phyloP scores from a whole-genome alignment of 768 basidiomycete genomes.

The Pulveroboletus ravenelii region DNA sequence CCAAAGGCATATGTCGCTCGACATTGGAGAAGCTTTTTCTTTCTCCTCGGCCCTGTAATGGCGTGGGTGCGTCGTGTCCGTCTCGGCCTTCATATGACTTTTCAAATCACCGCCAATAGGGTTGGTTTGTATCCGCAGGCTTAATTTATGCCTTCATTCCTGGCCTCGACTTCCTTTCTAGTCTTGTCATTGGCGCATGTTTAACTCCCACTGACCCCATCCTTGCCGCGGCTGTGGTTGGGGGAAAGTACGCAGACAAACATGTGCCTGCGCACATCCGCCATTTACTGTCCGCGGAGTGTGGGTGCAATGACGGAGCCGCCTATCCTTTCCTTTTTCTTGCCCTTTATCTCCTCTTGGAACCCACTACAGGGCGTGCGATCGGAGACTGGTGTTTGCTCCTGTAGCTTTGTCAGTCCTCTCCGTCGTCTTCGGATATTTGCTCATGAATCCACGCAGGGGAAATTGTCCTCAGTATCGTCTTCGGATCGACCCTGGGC shows the following conservation, averaged over 20 bases:
- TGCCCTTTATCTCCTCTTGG: slow-evolving; percentile 80
- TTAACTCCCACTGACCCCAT: slow-evolving; percentile 74
- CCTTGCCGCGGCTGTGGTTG: slow-evolving; percentile 54
- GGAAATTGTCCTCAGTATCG: slow-evolving; percentile 69
- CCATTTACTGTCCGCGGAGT: slow-evolving; percentile 65
- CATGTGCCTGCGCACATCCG: slow-evolving; percentile 86
- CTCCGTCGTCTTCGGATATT: background rate
- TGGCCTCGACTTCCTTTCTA: slow-evolving; percentile 81
- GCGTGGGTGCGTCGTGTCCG: slow-evolving; percentile 57
- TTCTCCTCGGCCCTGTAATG: slow-evolving; percentile 80
- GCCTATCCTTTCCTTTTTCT: slow-evolving; percentile 93
- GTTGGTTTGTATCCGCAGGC: slow-evolving; percentile 91
- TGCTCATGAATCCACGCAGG: slow-evolving; percentile 40
- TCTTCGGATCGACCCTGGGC: slow-evolving; percentile 74
- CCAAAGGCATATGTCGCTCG: slow-evolving; percentile 91
- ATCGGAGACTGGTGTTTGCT: slow-evolving; percentile 84
- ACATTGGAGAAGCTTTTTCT: slow-evolving; percentile 90
- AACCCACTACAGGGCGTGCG: slow-evolving; percentile 55
- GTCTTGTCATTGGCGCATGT: slow-evolving; percentile 87
- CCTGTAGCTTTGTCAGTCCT: slow-evolving; percentile 75
- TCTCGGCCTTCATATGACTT: slow-evolving; percentile 1
- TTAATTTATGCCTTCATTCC: slow-evolving; percentile 93
- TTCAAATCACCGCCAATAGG: slow-evolving; percentile 39
- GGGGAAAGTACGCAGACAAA: slow-evolving; percentile 96
- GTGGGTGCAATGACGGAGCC: slow-evolving; percentile 95